These are phyloP conservation scores for Penicillium nucicola DNA, from an alignment of 495 filamentous ascomycete genomes.

Conservation along the genomic window DNA sequence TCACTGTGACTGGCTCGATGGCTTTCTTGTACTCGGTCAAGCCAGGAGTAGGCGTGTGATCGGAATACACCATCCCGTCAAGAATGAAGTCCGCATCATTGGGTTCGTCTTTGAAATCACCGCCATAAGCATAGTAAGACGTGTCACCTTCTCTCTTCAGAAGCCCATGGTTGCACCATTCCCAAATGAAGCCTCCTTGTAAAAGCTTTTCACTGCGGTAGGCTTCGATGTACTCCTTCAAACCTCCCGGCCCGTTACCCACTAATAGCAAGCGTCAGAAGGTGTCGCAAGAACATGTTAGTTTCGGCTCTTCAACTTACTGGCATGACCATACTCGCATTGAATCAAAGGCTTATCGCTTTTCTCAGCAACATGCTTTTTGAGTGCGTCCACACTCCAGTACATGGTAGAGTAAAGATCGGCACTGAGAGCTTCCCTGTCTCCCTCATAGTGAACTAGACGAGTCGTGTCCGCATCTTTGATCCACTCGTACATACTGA, in stretches of 20 bases:
- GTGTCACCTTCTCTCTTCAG: slow-evolving; percentile 43
- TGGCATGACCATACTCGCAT: slow-evolving; percentile 64
- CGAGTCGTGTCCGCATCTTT: slow-evolving; percentile 55
- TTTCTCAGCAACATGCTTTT: slow-evolving; percentile 36
- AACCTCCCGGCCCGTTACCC: slow-evolving; percentile 67
- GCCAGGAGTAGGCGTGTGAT: slow-evolving; percentile 58
- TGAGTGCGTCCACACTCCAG: slow-evolving; percentile 49
- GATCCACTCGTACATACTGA: slow-evolving; percentile 62
- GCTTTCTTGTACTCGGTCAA: slow-evolving; percentile 60
- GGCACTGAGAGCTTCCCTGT: slow-evolving; percentile 51
- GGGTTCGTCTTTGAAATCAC: slow-evolving; percentile 64
- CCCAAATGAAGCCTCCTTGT: slow-evolving; percentile 70
- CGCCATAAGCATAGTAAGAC: slow-evolving; percentile 63
- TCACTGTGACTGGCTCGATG: slow-evolving; percentile 49
- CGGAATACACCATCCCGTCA: slow-evolving; percentile 59
- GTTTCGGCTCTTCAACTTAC: background rate
- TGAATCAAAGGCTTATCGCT: slow-evolving; percentile 55
- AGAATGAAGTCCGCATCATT: slow-evolving; percentile 66
- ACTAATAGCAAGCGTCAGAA: slow-evolving; percentile 51
- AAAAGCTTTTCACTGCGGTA: slow-evolving; percentile 55
- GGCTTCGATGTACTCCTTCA: slow-evolving; percentile 61
- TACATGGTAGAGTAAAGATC: slow-evolving; percentile 71
- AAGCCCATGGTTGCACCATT: slow-evolving; percentile 71
- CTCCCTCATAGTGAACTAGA: slow-evolving; percentile 65
- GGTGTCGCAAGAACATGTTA: background rate